Evolutionary conservation across 176 grass and related monocot species (phyloP).

Genomic region (Carex kokanica): DNA sequence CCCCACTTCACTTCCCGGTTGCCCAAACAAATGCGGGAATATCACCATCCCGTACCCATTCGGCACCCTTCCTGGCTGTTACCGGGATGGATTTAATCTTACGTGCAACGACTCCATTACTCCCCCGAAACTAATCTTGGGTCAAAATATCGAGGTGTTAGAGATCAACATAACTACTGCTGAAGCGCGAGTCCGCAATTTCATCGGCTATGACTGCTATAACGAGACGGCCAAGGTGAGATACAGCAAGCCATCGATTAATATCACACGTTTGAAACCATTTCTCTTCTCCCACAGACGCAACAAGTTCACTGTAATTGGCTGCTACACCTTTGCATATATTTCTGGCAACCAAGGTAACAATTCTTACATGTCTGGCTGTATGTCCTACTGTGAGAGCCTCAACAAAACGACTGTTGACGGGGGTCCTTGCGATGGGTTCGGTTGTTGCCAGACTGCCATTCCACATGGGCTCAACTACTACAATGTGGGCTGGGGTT

Average conservation of each 20-base stretch:
- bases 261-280: not conserved
- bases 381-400: no score
- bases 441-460: no score
- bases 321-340: conserved; percentile 22
- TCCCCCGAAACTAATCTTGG: not conserved
- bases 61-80: conserved; percentile 28
- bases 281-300: not conserved
- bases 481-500: no score
- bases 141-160: conserved; percentile 2
- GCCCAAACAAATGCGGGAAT: no score
- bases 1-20: no score
- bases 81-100: conserved; percentile 22
- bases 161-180: not conserved
- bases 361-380: not conserved
- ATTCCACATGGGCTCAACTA: no score
- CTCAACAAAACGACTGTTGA: no score
- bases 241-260: no score
- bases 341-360: not conserved
- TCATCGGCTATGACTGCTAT: not conserved
- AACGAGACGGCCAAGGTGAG: no score
- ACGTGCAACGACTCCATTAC: conserved; percentile 1
- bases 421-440: no score
- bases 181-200: not conserved
- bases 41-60: no score
- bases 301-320: conserved; percentile 37